Percentiles rank a stretch among this genome's conserved stretches.
phyloP scores from a whole-genome alignment of 2,329 filamentous ascomycete genomes.

The Trichoderma pleuroti region DNA sequence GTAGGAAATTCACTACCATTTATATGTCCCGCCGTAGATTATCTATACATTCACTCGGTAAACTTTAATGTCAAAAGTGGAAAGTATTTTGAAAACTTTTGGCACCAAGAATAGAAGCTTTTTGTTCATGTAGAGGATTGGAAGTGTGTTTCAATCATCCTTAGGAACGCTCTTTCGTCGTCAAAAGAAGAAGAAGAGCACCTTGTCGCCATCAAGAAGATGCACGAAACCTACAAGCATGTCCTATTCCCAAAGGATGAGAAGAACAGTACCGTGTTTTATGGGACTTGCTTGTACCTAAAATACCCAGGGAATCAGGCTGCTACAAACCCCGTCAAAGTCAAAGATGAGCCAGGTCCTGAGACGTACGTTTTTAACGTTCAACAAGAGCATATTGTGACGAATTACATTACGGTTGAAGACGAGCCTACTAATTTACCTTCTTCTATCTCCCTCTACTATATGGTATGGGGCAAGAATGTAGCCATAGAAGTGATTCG shows the following conservation, averaged over 20 bases:
- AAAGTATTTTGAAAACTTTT: neutral
- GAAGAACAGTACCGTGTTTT: conserved; percentile 19
- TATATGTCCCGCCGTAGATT: neutral
- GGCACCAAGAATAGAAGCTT: neutral
- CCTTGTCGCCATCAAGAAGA: conserved; percentile 4
- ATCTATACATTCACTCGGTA: neutral
- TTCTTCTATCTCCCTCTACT: neutral
- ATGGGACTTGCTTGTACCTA: conserved; percentile 23
- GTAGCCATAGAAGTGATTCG: neutral
- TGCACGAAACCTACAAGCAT: conserved; percentile 21
- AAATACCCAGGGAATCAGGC: neutral
- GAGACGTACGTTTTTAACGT: too few relatives aligned
- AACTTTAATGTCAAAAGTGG: neutral
- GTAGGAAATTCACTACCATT: neutral
- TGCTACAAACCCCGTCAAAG: too few relatives aligned
- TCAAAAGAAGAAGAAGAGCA: neutral
- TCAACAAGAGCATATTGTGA: too few relatives aligned
- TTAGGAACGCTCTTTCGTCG: neutral
- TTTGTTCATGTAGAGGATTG: neutral
- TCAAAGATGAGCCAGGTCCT: too few relatives aligned
- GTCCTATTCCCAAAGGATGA: conserved; percentile 22
- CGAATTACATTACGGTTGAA: too few relatives aligned
- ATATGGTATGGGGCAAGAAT: neutral
- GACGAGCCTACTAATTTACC: neutral
- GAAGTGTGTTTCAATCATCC: neutral